A percentile compares a stretch with the other conserved stretches of the same genome.
Evolutionary conservation across 2,329 filamentous ascomycete genomes (phyloP).

Genomic region (Calonectria leucothoes): DNA sequence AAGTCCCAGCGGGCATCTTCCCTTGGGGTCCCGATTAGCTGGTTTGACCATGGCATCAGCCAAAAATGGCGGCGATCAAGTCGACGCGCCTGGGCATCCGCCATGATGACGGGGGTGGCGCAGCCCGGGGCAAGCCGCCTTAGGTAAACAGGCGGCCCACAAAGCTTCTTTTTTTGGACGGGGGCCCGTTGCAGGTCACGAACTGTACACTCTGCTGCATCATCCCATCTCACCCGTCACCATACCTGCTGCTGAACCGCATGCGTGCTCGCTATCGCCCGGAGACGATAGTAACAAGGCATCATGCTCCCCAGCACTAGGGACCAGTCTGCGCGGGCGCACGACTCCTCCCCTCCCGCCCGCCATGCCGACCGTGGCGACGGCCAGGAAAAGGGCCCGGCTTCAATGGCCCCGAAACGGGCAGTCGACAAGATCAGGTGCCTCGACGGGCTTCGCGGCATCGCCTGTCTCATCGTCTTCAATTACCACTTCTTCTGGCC

Average conservation of each 20-base stretch:
- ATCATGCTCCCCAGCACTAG: constrained; percentile 27
- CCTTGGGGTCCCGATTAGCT: neutral
- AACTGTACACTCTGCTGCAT: constrained; percentile 1
- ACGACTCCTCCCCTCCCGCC: constrained; percentile 28
- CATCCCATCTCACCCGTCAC: neutral
- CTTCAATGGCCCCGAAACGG: constrained; percentile 10
- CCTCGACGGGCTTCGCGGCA: constrained; percentile 55
- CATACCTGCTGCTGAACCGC: neutral
- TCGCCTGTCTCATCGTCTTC: constrained; percentile 56
- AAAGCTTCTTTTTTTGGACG: constrained; percentile 6
- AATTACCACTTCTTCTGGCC: constrained; percentile 57
- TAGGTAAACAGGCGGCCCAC: neutral
- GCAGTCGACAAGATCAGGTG: constrained; percentile 50
- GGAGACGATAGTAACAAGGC: constrained; percentile 28
- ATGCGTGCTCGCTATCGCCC: constrained; percentile 34
- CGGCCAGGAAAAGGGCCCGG: constrained; percentile 19
- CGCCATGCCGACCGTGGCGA: constrained; percentile 10
- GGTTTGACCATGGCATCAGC: neutral
- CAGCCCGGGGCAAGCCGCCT: neutral
- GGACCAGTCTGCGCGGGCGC: constrained; percentile 27
- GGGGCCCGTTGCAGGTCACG: neutral
- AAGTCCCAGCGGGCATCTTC: neutral
- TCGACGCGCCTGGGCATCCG: neutral
- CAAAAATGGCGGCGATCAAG: neutral
- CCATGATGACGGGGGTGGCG: constrained; percentile 5